A percentile compares a stretch with the other conserved stretches of the same genome.
phyloP scores from a whole-genome alignment of 2,329 filamentous ascomycete species.

The Dothidotthia symphoricarpi region DNA sequence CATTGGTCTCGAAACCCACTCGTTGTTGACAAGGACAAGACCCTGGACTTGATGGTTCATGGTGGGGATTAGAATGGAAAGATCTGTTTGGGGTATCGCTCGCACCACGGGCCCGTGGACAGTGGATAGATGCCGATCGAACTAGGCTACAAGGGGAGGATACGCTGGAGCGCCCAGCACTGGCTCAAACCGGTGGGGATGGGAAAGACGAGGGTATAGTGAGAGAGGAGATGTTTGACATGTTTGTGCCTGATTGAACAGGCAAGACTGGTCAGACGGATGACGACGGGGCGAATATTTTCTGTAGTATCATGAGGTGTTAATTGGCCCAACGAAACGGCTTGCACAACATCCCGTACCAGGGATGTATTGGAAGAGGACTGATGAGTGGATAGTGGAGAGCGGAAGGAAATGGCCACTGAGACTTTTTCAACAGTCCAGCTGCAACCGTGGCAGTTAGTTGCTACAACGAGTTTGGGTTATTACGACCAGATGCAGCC shows the following conservation, averaged over 20 bases:
- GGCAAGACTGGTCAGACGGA: conserved; percentile 12
- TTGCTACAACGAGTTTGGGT: neutral
- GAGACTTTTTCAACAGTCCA: neutral
- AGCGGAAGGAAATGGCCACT: neutral
- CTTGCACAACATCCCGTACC: conserved; percentile 10
- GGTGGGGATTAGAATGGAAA: conserved; percentile 1
- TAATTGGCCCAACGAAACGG: conserved; percentile 11
- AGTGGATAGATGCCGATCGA: conserved; percentile 2
- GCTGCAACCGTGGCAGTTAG: neutral
- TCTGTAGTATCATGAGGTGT: conserved; percentile 9
- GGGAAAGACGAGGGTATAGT: conserved; percentile 7
- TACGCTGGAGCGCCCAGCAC: conserved; percentile 5
- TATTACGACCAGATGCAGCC: no score
- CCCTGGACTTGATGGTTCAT: conserved; percentile 34
- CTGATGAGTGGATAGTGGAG: conserved; percentile 4
- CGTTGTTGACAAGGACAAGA: conserved; percentile 29
- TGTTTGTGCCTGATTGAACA: conserved; percentile 17
- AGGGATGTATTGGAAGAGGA: conserved; percentile 9
- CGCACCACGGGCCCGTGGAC: conserved; percentile 3
- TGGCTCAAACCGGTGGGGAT: conserved; percentile 7
- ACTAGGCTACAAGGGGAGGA: conserved; percentile 4
- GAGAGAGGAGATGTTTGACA: conserved; percentile 11
- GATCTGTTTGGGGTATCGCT: neutral
- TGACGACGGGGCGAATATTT: conserved; percentile 4
- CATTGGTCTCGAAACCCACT: conserved; percentile 36